phyloP scores from a whole-genome alignment of 345 rosid genomes.

The Mercurialis annua region DNA sequence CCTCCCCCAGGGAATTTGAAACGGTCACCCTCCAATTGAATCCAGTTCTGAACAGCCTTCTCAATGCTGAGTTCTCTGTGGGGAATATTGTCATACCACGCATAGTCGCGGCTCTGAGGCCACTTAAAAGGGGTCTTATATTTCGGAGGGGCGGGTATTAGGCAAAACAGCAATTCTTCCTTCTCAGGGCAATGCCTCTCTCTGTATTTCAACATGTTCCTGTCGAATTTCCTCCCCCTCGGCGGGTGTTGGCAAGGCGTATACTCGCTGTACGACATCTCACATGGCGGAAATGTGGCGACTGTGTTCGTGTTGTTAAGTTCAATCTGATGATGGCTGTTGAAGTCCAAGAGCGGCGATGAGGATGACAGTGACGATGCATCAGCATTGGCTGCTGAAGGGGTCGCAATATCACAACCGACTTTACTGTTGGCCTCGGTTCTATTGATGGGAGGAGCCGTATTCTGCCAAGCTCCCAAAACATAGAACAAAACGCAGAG shows the following conservation, averaged over 20 bases:
- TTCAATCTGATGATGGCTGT: slow-evolving; percentile 66
- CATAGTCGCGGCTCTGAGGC: slow-evolving; percentile 95
- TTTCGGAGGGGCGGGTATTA: slow-evolving; percentile 92
- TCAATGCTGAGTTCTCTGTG: slow-evolving; percentile 91
- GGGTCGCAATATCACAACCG: slow-evolving; percentile 40
- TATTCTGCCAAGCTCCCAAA: slow-evolving; percentile 83
- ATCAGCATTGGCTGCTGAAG: slow-evolving; percentile 20
- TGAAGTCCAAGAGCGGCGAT: slow-evolving; percentile 47
- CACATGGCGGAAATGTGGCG: slow-evolving; percentile 60
- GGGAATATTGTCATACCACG: slow-evolving; percentile 95
- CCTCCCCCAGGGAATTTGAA: slow-evolving; percentile 98
- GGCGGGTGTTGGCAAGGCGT: slow-evolving; percentile 80
- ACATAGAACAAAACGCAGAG: slow-evolving; percentile 79
- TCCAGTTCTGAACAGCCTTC: slow-evolving; percentile 98
- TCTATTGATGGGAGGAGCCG: slow-evolving; percentile 32
- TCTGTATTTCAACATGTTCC: slow-evolving; percentile 77
- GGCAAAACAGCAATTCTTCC: slow-evolving; percentile 64
- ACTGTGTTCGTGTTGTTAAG: slow-evolving; percentile 34
- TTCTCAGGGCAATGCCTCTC: slow-evolving; percentile 88
- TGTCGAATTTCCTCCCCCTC: slow-evolving; percentile 72
- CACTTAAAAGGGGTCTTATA: slow-evolving; percentile 94
- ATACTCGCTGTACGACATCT: slow-evolving; percentile 66
- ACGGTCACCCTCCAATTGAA: slow-evolving; percentile 85
- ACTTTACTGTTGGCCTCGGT: slow-evolving; percentile 36
- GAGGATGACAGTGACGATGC: slow-evolving; percentile 34